phyloP scores from a whole-genome alignment of 345 rosid genomes.

The Kandelia obovata region DNA sequence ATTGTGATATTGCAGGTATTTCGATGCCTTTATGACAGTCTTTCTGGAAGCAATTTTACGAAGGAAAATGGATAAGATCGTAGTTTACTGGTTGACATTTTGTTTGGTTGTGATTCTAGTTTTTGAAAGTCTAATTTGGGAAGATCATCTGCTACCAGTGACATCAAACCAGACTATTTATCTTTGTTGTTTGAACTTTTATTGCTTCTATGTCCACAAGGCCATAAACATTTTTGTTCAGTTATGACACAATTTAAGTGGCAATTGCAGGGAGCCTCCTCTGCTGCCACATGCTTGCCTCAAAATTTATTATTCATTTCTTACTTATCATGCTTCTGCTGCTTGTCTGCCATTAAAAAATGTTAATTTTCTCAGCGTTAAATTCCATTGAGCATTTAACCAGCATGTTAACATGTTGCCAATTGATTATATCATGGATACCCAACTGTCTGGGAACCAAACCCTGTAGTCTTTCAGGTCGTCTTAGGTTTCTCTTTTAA shows the following conservation, averaged over 20 bases:
- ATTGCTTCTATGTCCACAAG: not conserved
- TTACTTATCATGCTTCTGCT: no score
- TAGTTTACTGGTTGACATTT: not conserved
- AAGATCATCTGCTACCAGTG: not conserved
- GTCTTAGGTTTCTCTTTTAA: no score
- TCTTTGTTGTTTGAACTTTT: not conserved
- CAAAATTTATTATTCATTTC: no score
- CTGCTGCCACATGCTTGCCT: no score
- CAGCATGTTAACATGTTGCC: no score
- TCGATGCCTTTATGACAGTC: constrained; percentile 47
- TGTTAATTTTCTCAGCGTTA: no score
- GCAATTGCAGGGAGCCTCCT: no score
- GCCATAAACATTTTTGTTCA: constrained; percentile 13
- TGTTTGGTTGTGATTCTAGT: not conserved
- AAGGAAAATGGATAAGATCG: constrained; percentile 1
- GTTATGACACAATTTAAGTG: not conserved
- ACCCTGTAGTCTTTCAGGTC: no score
- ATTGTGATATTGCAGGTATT: constrained; percentile 34
- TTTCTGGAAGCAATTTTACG: constrained; percentile 5
- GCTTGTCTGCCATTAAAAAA: no score
- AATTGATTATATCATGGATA: no score
- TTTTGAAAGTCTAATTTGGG: not conserved
- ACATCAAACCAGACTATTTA: not conserved
- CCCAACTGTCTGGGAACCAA: no score
- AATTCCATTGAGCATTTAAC: no score